Percentiles rank a stretch among this genome's conserved stretches.
Evolutionary conservation across 2,329 filamentous ascomycete species (phyloP).

Genomic region (Pseudogymnoascus sp.): DNA sequence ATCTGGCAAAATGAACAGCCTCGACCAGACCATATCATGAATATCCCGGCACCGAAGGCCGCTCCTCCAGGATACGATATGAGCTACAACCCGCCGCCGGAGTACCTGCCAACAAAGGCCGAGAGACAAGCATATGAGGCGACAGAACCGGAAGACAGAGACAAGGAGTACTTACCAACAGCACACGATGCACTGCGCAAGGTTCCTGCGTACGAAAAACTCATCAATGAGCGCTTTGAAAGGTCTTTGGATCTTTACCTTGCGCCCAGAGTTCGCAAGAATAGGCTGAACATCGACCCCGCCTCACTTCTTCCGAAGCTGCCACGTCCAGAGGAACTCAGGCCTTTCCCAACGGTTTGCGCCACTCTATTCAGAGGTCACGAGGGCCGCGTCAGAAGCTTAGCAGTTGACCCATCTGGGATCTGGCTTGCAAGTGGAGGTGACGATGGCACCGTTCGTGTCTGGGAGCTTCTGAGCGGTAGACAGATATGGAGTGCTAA

Average conservation of each 20-base stretch:
- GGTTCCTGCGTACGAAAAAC: conserved; percentile 82
- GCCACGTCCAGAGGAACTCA: conserved; percentile 84
- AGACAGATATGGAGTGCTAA: conserved; percentile 81
- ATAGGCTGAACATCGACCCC: conserved; percentile 93
- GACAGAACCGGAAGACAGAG: conserved; percentile 79
- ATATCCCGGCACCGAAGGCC: conserved; percentile 87
- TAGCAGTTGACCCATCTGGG: conserved; percentile 79
- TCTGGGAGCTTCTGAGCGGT: conserved; percentile 83
- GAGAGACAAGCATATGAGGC: conserved; percentile 83
- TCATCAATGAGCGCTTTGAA: conserved; percentile 95
- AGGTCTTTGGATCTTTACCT: conserved; percentile 92
- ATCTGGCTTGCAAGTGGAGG: conserved; percentile 85
- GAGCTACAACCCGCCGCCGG: conserved; percentile 90
- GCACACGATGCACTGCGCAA: conserved; percentile 78
- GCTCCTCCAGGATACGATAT: conserved; percentile 90
- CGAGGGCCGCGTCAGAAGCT: conserved; percentile 75
- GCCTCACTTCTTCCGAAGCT: conserved; percentile 87
- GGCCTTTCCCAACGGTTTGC: conserved; percentile 87
- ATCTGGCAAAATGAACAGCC: conserved; percentile 91
- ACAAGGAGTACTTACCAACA: conserved; percentile 79
- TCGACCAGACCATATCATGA: conserved; percentile 79
- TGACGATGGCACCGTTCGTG: conserved; percentile 83
- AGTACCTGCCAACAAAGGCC: conserved; percentile 81
- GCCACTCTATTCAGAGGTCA: conserved; percentile 84
- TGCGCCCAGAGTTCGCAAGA: conserved; percentile 83